Percentiles rank a stretch among this genome's conserved stretches.
These are phyloP conservation scores for Ustilago hordei DNA, from an alignment of 1,284 basidiomycete species.

Conservation along the genomic window DNA sequence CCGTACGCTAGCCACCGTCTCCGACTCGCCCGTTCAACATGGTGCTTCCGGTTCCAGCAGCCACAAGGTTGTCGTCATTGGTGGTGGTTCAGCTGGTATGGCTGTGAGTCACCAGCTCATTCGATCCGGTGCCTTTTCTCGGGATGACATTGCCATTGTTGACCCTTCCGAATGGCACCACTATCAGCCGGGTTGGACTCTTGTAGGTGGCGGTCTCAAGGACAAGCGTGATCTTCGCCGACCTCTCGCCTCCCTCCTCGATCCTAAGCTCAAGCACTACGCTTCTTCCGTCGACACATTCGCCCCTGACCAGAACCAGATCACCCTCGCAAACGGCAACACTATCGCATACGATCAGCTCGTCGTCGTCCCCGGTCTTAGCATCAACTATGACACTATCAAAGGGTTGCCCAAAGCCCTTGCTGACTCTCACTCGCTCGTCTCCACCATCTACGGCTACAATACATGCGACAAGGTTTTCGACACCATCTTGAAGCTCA, in stretches of 20 bases:
- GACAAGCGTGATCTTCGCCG: slow-evolving; percentile 78
- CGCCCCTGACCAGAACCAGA: slow-evolving; percentile 78
- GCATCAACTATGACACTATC: slow-evolving; percentile 81
- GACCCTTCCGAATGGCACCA: slow-evolving; percentile 62
- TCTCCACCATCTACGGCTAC: slow-evolving; percentile 87
- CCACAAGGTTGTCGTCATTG: slow-evolving; percentile 69
- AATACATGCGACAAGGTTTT: slow-evolving; percentile 62
- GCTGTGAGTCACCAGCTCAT: slow-evolving; percentile 74
- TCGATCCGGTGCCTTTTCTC: slow-evolving; percentile 62
- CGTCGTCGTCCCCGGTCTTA: slow-evolving; percentile 87
- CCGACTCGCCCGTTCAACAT: slow-evolving; percentile 38
- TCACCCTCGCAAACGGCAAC: slow-evolving; percentile 78
- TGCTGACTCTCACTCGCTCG: slow-evolving; percentile 80
- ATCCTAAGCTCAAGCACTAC: slow-evolving; percentile 78
- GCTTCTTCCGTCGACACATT: slow-evolving; percentile 81
- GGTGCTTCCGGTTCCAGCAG: slow-evolving; percentile 43
- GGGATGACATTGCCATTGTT: slow-evolving; percentile 61
- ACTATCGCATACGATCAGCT: slow-evolving; percentile 86
- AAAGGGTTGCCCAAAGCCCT: slow-evolving; percentile 84
- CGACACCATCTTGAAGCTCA: slow-evolving; percentile 74
- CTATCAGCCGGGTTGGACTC: slow-evolving; percentile 77
- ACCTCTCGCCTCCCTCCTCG: slow-evolving; percentile 72
- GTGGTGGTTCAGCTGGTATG: slow-evolving; percentile 70
- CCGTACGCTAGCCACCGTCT: slow-evolving; percentile 39
- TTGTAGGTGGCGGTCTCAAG: slow-evolving; percentile 86